Percentiles rank a stretch among this genome's conserved stretches.
These are phyloP conservation scores for Candida freyschussii DNA, from an alignment of 1,139 yeast species.

Conservation along the genomic window DNA sequence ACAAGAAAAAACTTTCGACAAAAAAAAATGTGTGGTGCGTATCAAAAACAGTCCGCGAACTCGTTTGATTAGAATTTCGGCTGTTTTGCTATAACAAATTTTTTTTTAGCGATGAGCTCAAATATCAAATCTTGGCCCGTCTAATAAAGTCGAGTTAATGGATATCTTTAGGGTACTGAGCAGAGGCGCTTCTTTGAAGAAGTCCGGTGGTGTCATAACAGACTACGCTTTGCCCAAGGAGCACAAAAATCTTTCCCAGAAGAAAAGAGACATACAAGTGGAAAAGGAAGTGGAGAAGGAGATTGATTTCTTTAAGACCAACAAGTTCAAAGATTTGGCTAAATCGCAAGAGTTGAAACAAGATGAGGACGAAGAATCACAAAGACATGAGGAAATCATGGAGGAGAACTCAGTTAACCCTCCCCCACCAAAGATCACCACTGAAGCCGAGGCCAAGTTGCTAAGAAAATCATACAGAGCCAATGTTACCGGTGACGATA, in stretches of 20 bases:
- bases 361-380: constrained; percentile 22
- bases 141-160: constrained; percentile 39
- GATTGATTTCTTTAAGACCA: constrained; percentile 67
- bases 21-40: neutral
- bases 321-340: constrained; percentile 30
- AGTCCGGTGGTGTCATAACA: constrained; percentile 39
- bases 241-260: constrained; percentile 3
- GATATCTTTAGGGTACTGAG: constrained; percentile 83
- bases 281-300: constrained; percentile 51
- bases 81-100: too few species aligned
- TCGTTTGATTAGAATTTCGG: too few species aligned
- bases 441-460: constrained; percentile 50
- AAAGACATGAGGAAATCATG: constrained; percentile 24
- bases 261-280: constrained; percentile 35
- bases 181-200: constrained; percentile 77
- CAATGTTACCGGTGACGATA: constrained; percentile 70
- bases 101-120: constrained; percentile 2
- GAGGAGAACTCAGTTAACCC: constrained; percentile 31
- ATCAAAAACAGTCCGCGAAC: neutral
- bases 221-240: constrained; percentile 43
- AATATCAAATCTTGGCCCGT: neutral
- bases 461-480: constrained; percentile 53
- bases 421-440: constrained; percentile 41
- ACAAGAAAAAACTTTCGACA: too few species aligned
- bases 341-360: constrained; percentile 19